Percentiles rank a stretch among this genome's conserved stretches.
Conservation (phyloP, 2,329 filamentous ascomycete species). For the Diaporthe citrichinensis region DNA sequence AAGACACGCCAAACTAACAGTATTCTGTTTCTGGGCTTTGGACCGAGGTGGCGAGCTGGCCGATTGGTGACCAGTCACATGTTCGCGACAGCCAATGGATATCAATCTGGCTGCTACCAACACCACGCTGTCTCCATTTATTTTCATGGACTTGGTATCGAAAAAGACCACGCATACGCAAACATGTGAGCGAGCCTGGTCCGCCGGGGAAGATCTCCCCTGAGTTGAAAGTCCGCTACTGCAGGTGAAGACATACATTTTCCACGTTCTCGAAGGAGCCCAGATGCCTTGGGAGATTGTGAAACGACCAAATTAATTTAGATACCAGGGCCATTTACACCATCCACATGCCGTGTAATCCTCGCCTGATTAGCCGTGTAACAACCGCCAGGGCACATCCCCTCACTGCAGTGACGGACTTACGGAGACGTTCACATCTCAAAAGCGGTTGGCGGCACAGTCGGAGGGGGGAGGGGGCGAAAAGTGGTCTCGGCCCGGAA, state of each 20-base stretch:
- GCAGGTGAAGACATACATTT: conserved; percentile 1
- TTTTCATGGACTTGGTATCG: too few species aligned
- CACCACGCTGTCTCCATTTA: too few species aligned
- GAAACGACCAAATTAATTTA: neutral
- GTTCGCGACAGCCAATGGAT: too few species aligned
- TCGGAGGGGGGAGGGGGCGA: neutral
- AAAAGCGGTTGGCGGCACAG: neutral
- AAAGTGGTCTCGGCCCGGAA: neutral
- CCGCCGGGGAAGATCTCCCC: neutral
- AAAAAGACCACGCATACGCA: too few species aligned
- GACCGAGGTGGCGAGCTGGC: too few species aligned
- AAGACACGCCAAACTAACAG: too few species aligned
- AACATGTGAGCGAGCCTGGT: too few species aligned
- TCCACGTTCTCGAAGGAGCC: neutral
- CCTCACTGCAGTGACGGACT: neutral
- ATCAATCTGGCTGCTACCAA: too few species aligned
- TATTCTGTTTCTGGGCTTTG: too few species aligned
- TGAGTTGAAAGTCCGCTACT: neutral
- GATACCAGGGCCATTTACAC: neutral
- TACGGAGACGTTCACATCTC: neutral
- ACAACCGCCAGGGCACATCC: neutral
- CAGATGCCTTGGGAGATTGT: neutral
- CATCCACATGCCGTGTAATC: conserved; percentile 4
- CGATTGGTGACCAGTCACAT: too few species aligned
- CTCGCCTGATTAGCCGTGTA: neutral